phyloP scores from a whole-genome alignment of 2,329 filamentous ascomycete species.

The Sclerotinia subarctica region DNA sequence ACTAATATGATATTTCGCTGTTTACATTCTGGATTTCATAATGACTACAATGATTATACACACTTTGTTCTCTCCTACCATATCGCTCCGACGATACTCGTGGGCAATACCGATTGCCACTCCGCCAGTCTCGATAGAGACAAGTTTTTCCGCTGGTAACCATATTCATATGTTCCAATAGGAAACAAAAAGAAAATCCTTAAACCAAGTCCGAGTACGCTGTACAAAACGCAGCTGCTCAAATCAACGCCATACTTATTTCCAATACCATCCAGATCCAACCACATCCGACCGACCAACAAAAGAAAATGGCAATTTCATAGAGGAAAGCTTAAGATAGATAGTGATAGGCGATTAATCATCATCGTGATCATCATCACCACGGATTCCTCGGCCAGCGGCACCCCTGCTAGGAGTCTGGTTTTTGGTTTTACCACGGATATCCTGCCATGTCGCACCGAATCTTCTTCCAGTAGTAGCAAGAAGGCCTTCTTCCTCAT shows the following conservation, averaged over 20 bases:
- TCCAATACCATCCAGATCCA: slow-evolving; percentile 5
- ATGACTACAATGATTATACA: neutral
- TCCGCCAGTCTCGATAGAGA: neutral
- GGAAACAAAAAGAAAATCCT: neutral
- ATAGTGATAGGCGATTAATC: neutral
- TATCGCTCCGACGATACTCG: neutral
- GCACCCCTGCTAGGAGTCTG: slow-evolving; percentile 22
- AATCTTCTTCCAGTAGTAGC: slow-evolving; percentile 79
- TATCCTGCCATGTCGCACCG: slow-evolving; percentile 84
- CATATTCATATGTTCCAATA: neutral
- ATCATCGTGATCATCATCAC: slow-evolving; percentile 26
- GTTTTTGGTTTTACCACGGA: slow-evolving; percentile 50
- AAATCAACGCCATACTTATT: slow-evolving; percentile 5
- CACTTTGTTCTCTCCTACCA: neutral
- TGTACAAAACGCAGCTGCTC: slow-evolving; percentile 2
- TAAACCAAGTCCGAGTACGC: neutral
- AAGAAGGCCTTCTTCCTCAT: slow-evolving; percentile 89
- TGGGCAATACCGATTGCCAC: neutral
- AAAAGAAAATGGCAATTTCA: slow-evolving; percentile 6
- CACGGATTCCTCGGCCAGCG: slow-evolving; percentile 29
- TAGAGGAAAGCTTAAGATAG: neutral
- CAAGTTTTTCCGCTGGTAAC: neutral
- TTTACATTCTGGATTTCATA: neutral
- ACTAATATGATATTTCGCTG: neutral
- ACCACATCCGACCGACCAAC: neutral